phyloP scores from a whole-genome alignment of 768 basidiomycete genomes.

The Phlebiopsis gigantea region DNA sequence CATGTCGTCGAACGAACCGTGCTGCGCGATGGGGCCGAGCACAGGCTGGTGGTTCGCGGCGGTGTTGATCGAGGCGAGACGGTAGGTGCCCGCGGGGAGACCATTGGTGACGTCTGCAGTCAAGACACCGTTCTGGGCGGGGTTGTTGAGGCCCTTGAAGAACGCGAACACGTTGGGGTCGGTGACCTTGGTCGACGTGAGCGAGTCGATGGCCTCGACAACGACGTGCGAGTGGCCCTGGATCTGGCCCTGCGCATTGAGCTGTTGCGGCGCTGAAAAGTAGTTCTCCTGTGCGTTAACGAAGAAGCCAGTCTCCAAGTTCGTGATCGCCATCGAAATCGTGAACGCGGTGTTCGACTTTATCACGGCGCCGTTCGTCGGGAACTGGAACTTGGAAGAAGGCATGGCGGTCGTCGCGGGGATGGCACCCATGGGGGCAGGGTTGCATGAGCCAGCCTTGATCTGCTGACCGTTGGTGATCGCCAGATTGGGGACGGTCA shows the following conservation, averaged over 20 bases:
- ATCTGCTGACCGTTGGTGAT: constrained; percentile 41
- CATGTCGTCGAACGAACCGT: constrained; percentile 35
- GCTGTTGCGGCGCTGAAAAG: constrained; percentile 45
- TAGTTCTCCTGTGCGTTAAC: constrained; percentile 51
- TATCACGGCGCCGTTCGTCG: constrained; percentile 41
- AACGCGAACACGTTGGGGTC: constrained; percentile 50
- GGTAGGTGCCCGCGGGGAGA: constrained; percentile 39
- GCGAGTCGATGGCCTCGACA: constrained; percentile 42
- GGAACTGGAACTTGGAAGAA: constrained; percentile 46
- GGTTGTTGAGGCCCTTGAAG: constrained; percentile 50
- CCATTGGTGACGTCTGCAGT: constrained; percentile 35
- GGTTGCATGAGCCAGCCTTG: constrained; percentile 52
- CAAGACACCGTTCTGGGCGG: constrained; percentile 39
- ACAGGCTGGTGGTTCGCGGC: constrained; percentile 40
- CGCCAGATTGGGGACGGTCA: constrained; percentile 27
- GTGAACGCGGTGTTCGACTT: constrained; percentile 49
- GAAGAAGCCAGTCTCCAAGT: constrained; percentile 52
- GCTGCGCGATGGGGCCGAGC: constrained; percentile 37
- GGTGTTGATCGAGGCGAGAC: constrained; percentile 36
- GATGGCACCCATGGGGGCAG: constrained; percentile 57
- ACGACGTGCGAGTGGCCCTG: constrained; percentile 62
- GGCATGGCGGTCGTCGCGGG: constrained; percentile 50
- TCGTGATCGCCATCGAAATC: constrained; percentile 42
- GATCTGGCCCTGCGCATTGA: constrained; percentile 44
- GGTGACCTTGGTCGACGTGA: constrained; percentile 42